Evolutionary conservation across 495 filamentous ascomycete genomes (phyloP), one percentile per base, ranked within the genome.

Genomic region (Penicillium longicatenatum): DNA sequence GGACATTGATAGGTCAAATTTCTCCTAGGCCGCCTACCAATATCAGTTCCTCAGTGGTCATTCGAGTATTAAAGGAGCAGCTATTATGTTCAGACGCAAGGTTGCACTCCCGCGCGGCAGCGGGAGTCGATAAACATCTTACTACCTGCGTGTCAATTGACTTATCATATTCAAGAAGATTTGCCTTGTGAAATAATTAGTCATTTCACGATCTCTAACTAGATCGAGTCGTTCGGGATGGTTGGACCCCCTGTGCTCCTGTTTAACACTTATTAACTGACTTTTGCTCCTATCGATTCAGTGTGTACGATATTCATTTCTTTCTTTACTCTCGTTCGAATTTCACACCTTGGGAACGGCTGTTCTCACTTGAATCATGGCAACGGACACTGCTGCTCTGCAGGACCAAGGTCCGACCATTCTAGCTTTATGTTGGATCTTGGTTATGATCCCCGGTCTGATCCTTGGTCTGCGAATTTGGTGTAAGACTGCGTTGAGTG

Each of bases 391-490:
- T 37, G 47, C 55, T 49, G 21, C 52, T 16, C 17, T 43, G 19
- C 55, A 63, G 49, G 44, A 52, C 48, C 56, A 59, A 20, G 60
- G 60, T 20, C 60, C 60, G 7, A 59, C 47, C 2, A 63, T 63
- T 45, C 35, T 63, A 11, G 55, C 52, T 24, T 41, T 52, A 20
- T 63, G 60, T 19, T 63, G 60, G 60, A 9, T 63, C n/a, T 19
- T 63, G 39, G 55, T 63, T 22, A 31, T 58, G 19, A 4, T 63
- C 4, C 60, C 60, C 21, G 52, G 46, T 7, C 16, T 63, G 24
- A 29, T 59, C 12, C 39, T 58, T n/a, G 60, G 33, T 2, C 16
- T 59, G 11, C 60, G 60, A 19, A 24, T 63, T 10, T 63, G 52
- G 52, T 63, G 60, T 33, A 63, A 63, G 26, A 5, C 45, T 6